Base-by-base conservation (phyloP, 805 yeast species). In the Candida multigemmis region DNA sequence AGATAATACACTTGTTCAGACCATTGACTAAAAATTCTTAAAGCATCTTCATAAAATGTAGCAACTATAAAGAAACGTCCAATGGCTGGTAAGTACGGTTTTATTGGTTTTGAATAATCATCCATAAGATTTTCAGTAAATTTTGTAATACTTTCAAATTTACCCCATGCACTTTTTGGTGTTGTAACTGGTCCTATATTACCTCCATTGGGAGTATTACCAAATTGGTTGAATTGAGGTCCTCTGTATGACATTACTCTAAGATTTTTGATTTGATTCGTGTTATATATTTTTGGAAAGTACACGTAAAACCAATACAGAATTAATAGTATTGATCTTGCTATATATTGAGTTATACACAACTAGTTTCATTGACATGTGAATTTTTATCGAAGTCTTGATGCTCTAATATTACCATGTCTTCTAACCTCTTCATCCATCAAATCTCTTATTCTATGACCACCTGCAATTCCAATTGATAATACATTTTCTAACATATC, bases 61-160 rank as follows among this genome's bases (percentile, higher is more conserved):
- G 94, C 94, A 30, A 89, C 95, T 35, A 89, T 87, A 38, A 87
- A 71, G 34, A 83, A 74, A 32, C 97, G 69, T 20, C 96, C 97
- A 42, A 89, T 72, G 13, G 76, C 75, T 6, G 97, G 96, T 25
- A 87, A 77, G 43, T 74, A 77, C 0, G 89, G 89, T 48, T 68
- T 77, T 23, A 77, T 47, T 27, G 72, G 60, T 38, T 66, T 50
- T 28, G 56, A 42, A 60, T 74, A 54, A 30, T 59, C 49, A 58
- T 77, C 68, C 46, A 74, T 50, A 34, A 51, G 35, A 36, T 57
- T 70, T 42, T 81, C 89, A 18, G 74, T 58, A 32, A 60, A 57
- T 35, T 68, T 67, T 19, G 77, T 57, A 30, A 68, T 47, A 11
- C 48, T 48, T 40, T 77, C 84, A 35, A 76, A 65, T 28, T 57